Percentiles rank a stretch among this genome's conserved stretches.
Conservation (phyloP, 208 protist genomes). For the Leishmania braziliensis region DNA sequence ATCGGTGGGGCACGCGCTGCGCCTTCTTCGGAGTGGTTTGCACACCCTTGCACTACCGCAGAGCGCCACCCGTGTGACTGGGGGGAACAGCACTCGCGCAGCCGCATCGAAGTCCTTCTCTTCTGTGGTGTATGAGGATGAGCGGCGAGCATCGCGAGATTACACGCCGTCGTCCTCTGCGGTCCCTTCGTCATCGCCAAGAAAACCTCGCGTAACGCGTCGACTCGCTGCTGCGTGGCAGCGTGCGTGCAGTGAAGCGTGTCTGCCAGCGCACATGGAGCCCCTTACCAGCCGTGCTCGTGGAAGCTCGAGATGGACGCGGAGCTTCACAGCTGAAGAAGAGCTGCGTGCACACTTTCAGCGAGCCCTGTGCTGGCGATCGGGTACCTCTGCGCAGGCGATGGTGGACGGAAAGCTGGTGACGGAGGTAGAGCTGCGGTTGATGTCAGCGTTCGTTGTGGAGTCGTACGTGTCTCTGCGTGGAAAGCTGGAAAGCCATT, state of each 20-base stretch:
- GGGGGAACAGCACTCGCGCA: not conserved
- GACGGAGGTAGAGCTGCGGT: not conserved
- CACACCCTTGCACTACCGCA: not conserved
- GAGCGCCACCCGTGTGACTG: too few relatives aligned
- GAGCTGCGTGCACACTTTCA: slow-evolving; percentile 6
- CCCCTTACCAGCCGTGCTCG: not conserved
- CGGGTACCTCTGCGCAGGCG: not conserved
- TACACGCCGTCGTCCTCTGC: not conserved
- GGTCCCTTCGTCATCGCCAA: not conserved
- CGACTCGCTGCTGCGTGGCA: slow-evolving; percentile 9
- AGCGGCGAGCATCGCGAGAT: not conserved
- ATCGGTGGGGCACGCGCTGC: not conserved
- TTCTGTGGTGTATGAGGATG: not conserved
- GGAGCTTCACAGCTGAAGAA: not conserved
- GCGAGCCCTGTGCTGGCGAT: not conserved
- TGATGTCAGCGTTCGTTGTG: slow-evolving; percentile 6
- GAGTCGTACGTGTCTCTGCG: not conserved
- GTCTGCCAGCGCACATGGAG: not conserved
- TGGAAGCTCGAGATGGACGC: not conserved
- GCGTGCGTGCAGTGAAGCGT: not conserved
- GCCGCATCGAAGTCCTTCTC: not conserved
- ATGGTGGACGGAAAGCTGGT: not conserved
- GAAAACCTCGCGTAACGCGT: not conserved
- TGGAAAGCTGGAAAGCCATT: too few relatives aligned
- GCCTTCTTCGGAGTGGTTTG: not conserved